Percentiles rank a stretch among this genome's conserved stretches.
Conservation (phyloP, 495 filamentous ascomycete species). For the Chaetomidium leptoderma region DNA sequence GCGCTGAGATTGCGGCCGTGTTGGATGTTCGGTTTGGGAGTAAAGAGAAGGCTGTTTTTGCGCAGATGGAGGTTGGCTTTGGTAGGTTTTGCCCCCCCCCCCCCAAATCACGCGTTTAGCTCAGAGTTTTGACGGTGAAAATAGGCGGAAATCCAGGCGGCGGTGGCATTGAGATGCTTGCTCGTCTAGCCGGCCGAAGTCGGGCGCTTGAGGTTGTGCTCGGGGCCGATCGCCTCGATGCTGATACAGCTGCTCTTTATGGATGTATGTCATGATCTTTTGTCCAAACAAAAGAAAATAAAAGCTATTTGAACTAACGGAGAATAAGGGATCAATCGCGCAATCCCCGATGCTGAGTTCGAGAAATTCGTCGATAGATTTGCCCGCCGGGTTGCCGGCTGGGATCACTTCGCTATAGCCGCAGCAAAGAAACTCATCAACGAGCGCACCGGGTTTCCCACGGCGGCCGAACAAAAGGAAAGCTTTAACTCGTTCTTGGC, state of each 20-base stretch:
- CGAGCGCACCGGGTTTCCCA: neutral
- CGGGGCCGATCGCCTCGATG: neutral
- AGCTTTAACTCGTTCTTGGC: neutral
- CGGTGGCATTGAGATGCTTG: neutral
- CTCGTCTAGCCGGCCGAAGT: neutral
- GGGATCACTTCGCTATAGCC: neutral
- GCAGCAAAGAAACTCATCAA: neutral
- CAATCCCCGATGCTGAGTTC: neutral
- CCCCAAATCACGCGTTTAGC: neutral
- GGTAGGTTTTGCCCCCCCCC: too few species aligned
- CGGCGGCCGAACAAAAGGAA: neutral
- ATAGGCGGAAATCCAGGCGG: neutral
- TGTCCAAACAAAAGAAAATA: neutral
- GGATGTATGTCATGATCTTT: neutral
- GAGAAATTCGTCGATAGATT: neutral
- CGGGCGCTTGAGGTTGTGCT: neutral
- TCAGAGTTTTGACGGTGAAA: neutral
- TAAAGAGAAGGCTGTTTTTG: neutral
- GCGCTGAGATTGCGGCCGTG: neutral
- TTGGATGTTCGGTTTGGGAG: neutral
- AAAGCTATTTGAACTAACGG: neutral
- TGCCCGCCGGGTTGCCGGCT: neutral
- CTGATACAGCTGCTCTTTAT: neutral
- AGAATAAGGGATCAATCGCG: neutral
- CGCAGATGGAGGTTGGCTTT: neutral